Conservation (phyloP, 371 early-diverging fungal species). For the Rhizopus arrhizus region DNA sequence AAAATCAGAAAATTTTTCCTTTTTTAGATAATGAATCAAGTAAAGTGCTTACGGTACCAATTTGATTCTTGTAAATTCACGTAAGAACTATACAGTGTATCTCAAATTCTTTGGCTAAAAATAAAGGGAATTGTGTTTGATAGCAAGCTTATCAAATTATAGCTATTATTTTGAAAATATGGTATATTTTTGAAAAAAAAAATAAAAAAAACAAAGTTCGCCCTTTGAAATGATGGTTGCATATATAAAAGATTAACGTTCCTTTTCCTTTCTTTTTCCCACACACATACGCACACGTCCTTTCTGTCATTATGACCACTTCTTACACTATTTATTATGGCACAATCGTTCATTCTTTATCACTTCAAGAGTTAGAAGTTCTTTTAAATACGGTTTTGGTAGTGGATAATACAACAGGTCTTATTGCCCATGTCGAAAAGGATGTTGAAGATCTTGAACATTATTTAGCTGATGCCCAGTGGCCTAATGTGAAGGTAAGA, state of each 20-base stretch:
- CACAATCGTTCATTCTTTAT: constrained; percentile 68
- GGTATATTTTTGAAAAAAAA: too few relatives aligned
- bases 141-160: too few relatives aligned
- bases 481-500: constrained; percentile 18
- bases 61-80: too few relatives aligned
- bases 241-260: background rate
- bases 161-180: too few relatives aligned
- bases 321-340: constrained; percentile 57
- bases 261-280: background rate
- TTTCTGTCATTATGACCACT: background rate
- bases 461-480: constrained; percentile 20
- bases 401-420: constrained; percentile 53
- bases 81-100: too few relatives aligned
- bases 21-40: too few relatives aligned
- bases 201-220: background rate
- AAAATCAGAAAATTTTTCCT: too few relatives aligned
- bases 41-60: too few relatives aligned
- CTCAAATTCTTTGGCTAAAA: too few relatives aligned
- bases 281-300: too few relatives aligned
- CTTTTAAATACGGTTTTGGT: constrained; percentile 59
- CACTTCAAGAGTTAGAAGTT: constrained; percentile 60
- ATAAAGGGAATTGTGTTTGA: too few relatives aligned
- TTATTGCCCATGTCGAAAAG: constrained; percentile 55
- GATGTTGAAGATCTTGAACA: constrained; percentile 39
- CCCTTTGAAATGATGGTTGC: background rate